These are phyloP conservation scores for Vanilla planifolia DNA, from an alignment of 106 monocot genomes.

Conservation along the genomic window DNA sequence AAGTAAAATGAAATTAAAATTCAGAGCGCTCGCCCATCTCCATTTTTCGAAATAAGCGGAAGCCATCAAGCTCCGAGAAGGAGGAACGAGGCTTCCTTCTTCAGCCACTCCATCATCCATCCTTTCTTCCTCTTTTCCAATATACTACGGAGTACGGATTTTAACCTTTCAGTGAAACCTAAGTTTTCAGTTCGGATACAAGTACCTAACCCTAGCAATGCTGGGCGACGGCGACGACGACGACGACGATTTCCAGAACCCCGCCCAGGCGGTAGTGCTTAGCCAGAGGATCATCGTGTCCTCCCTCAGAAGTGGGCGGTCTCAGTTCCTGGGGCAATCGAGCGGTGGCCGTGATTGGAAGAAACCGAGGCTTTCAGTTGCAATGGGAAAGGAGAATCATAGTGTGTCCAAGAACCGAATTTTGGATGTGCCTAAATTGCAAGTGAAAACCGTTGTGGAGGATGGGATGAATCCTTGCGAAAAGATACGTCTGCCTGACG, in stretches of 20 bases:
- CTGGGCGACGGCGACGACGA: conserved; percentile 17
- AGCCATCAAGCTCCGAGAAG: too few relatives aligned
- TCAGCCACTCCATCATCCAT: neutral
- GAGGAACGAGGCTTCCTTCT: neutral
- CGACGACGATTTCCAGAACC: conserved; percentile 87
- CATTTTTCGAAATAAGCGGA: too few relatives aligned
- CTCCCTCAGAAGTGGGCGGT: conserved; percentile 11
- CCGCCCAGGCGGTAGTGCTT: conserved; percentile 29
- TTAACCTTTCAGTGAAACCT: conserved; percentile 1
- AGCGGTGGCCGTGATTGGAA: conserved; percentile 31
- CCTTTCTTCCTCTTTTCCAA: neutral
- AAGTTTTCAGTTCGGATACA: neutral
- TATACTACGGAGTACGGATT: neutral
- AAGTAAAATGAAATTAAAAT: too few relatives aligned
- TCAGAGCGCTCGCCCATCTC: too few relatives aligned
- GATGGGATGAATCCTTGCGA: neutral
- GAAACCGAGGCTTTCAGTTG: conserved; percentile 21
- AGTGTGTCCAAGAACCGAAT: neutral
- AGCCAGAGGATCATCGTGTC: conserved; percentile 27
- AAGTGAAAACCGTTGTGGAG: neutral
- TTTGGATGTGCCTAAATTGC: conserved; percentile 1
- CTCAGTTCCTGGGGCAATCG: conserved; percentile 29
- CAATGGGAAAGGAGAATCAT: conserved; percentile 61
- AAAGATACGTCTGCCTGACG: neutral
- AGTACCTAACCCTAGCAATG: conserved; percentile 13